These are phyloP conservation scores for Pyrus communis DNA, from an alignment of 306 rosid species.

Conservation along the genomic window DNA sequence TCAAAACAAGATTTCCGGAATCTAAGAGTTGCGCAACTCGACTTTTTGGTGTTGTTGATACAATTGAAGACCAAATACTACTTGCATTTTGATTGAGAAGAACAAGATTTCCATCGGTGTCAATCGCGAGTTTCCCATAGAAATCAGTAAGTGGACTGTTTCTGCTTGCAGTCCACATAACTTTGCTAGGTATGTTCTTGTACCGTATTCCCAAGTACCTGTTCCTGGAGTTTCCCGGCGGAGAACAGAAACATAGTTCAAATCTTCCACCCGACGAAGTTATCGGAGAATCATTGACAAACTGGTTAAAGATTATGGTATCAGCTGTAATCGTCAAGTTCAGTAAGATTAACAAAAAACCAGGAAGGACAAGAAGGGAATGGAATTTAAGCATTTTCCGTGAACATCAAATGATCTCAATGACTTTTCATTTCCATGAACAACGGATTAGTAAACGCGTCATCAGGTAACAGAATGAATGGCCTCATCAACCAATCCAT, in stretches of 20 bases:
- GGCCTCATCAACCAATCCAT: not conserved
- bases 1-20: slow-evolving; percentile 31
- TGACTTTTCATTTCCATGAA: not conserved
- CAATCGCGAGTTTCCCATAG: not conserved
- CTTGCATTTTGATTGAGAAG: slow-evolving; percentile 9
- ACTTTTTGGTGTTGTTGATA: not conserved
- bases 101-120: slow-evolving; percentile 23
- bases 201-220: slow-evolving; percentile 14
- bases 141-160: slow-evolving; percentile 3
- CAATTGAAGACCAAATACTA: slow-evolving; percentile 12
- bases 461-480: not conserved
- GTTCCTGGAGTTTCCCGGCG: not conserved
- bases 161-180: slow-evolving; percentile 20
- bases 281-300: not conserved
- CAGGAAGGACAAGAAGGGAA: not conserved
- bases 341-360: not conserved
- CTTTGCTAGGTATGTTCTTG: not conserved
- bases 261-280: not conserved
- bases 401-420: not conserved
- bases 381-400: not conserved
- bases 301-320: not conserved
- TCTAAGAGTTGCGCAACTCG: slow-evolving; percentile 27
- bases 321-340: not conserved
- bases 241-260: slow-evolving; percentile 16
- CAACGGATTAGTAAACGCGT: too few relatives aligned